A percentile compares a stretch with the other conserved stretches of the same genome.
Conservation (phyloP, 2,329 filamentous ascomycete species). For the Paraconiothyrium brasiliense region DNA sequence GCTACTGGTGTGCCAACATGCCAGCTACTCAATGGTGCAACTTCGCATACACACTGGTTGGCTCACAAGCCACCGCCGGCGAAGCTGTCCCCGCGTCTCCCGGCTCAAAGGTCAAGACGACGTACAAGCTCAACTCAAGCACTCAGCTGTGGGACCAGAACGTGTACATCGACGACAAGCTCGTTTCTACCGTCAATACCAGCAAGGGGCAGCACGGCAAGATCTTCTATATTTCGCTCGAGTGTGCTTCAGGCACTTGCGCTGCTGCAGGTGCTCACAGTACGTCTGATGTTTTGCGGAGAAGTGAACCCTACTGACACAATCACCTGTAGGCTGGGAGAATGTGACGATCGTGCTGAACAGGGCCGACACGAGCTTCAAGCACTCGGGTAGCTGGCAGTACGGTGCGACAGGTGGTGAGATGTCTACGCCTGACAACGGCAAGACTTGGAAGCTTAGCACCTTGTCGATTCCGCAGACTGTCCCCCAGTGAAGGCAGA, state of each 20-base stretch:
- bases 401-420: conserved; percentile 26
- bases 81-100: conserved; percentile 25
- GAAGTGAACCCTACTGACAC: not conserved
- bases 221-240: conserved; percentile 35
- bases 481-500: no score
- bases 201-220: conserved; percentile 34
- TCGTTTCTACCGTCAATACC: conserved; percentile 32
- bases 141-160: conserved; percentile 37
- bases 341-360: conserved; percentile 27
- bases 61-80: conserved; percentile 20
- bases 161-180: conserved; percentile 32
- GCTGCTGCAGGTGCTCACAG: conserved; percentile 31
- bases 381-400: conserved; percentile 25
- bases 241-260: conserved; percentile 30
- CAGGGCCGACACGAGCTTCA: conserved; percentile 26
- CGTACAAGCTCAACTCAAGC: conserved; percentile 32
- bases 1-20: conserved; percentile 20
- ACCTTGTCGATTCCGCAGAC: conserved; percentile 20
- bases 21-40: conserved; percentile 33
- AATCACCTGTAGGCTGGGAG: conserved; percentile 26
- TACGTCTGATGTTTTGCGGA: conserved; percentile 18
- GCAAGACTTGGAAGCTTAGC: conserved; percentile 31
- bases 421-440: conserved; percentile 30
- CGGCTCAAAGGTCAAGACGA: conserved; percentile 30
- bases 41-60: conserved; percentile 31